Evolutionary conservation across 2,329 filamentous ascomycete species (phyloP), one percentile per base, ranked within the genome.

Genomic region (Cryphonectria naterciae): DNA sequence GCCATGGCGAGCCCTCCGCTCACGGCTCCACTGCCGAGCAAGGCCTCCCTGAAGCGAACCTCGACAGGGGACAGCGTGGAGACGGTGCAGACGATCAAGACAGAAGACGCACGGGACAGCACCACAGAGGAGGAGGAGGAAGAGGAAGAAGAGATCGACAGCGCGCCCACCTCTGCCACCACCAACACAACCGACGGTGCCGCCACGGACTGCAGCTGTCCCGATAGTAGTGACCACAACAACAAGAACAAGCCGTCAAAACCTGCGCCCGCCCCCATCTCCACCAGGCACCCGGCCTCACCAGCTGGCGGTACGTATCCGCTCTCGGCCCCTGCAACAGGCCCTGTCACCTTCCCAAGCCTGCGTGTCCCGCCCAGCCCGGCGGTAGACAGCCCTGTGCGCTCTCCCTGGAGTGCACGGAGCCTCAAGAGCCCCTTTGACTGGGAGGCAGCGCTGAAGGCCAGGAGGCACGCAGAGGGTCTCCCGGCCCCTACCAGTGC

Each of bases 321-420:
- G 78, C 74, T 92, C 86, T 86, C 86, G 68, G 85, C 90, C 79
- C 84, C 88, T 81, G 83, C 85, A 78, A 82, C 91, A 81, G 80
- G 90, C 82, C 77, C 89, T 81, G 79, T 87, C 76, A 82, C 89
- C 82, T 83, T 90, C 83, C 82, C 88, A 69, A 89, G 91, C 75
- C 85, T 97, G 72, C 92, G 92, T 77, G 91, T 97, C 72, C 94
- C 94, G 10, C 89, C 90, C 63, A 94, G 93, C 46, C 93, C 93
- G 32, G 85, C 87, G 60, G 68, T 86, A 69, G 89, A 93, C 74
- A 94, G 93, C 28, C 93, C 93, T 17, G 82, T 90, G 74, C 86
- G 90, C 35, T 96, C 94, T 41, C 93, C 95, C 0, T 96, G 93
- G 77, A 92, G 90, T 76, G 89, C 91, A 61, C 82, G 85, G 70